Evolutionary conservation across 768 basidiomycete species (phyloP).

Genomic region (Naganishia randhawae): DNA sequence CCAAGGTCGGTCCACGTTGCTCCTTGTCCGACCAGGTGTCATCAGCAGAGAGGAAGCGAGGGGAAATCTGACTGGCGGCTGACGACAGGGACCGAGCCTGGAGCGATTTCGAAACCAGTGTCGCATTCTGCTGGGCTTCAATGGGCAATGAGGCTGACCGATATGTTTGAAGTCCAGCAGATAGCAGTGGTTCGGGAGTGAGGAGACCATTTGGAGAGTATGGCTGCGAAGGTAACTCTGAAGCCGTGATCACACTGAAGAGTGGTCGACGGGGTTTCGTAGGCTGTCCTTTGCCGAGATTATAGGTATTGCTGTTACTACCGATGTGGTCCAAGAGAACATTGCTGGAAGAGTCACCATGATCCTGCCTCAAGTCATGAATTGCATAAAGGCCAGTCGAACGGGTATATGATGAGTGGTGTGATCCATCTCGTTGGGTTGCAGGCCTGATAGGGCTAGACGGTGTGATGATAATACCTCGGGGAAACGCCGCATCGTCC

Average conservation of each 20-base stretch:
- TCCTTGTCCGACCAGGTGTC: not conserved
- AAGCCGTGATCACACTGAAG: too few relatives aligned
- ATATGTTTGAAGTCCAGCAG: not conserved
- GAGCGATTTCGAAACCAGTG: not conserved
- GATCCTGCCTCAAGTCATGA: not conserved
- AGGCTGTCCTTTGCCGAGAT: conserved; percentile 1
- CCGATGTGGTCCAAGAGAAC: not conserved
- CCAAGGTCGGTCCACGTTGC: not conserved
- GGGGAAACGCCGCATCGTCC: conserved; percentile 20
- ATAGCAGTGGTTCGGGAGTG: not conserved
- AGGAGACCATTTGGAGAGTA: not conserved
- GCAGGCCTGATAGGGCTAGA: conserved; percentile 38
- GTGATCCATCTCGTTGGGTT: not conserved
- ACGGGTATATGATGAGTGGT: not conserved
- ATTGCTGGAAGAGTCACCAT: not conserved
- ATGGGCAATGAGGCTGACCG: conserved; percentile 14
- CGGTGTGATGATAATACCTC: conserved; percentile 43
- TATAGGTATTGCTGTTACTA: not conserved
- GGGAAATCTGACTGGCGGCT: not conserved
- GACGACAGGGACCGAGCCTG: not conserved
- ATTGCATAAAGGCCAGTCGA: not conserved
- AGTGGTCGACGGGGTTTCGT: not conserved
- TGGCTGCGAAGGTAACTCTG: not conserved
- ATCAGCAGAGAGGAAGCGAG: not conserved
- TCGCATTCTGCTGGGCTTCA: not conserved